Evolutionary conservation across 2,329 filamentous ascomycete genomes (phyloP), one percentile per base, ranked within the genome.

Genomic region (Nemania bipapillata): DNA sequence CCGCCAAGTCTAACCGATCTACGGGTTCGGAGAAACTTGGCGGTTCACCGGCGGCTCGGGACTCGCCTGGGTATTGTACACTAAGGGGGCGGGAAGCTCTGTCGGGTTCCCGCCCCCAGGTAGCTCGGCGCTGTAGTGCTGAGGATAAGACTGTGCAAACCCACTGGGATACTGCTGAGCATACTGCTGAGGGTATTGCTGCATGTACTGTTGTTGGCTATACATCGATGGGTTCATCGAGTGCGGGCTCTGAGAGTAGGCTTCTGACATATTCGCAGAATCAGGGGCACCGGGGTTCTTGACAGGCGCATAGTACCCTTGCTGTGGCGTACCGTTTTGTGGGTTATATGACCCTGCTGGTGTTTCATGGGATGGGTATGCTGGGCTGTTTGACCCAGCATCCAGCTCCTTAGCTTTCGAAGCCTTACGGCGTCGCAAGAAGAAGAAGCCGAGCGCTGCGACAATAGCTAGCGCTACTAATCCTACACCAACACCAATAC

Each of bases 401-500:
- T 63, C 47, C 9, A 49, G 50, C 42, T 66, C 55, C 8, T 54
- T 54, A 20, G 30, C 52, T 32, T 63, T 58, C 1, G 59, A 32
- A 22, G 62, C 63, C 59, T 73, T 76, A 40, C 74, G 75, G 42
- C 81, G 74, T 7, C 73, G 74, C 32, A 74, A 56, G 54, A 74
- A 72, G 58, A 77, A 75, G 65, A 76, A 75, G 7, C n/a, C 71
- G 11, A 76, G 42, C 20, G 66, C 73, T 26, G 62, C 73, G 6
- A 77, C 62, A 17, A 70, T 47, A 35, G 66, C 73, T 20, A 77
- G 37, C 2, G 60, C 75, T 3, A 60, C 78, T 8, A 79, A 49
- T 4, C 73, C 72, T 9, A 76, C 76, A 32, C 79, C 80, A 4
- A 78, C 74, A 3, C 77, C 79, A 45, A 80, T 78, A 11, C 79